Conservation (phyloP, 2,329 filamentous ascomycete genomes). For the Graphilbum sp. region DNA sequence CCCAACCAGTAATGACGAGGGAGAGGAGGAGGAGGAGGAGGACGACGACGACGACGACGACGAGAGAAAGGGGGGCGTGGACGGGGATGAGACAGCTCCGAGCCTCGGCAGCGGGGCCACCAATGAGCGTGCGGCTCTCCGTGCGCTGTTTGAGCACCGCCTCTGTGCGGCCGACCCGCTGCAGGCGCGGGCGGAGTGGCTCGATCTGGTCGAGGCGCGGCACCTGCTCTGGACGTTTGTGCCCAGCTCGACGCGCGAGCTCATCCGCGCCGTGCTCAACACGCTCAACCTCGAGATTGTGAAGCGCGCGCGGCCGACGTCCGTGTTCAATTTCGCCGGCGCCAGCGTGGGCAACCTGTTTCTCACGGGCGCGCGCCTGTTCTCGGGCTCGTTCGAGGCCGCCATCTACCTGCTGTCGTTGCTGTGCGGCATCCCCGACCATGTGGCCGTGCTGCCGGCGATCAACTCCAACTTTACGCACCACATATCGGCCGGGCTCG, state of each 20-base stretch:
- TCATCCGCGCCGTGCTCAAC: constrained; percentile 64
- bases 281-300: constrained; percentile 63
- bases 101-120: constrained; percentile 22
- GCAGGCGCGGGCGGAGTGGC: constrained; percentile 63
- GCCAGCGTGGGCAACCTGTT: constrained; percentile 69
- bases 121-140: constrained; percentile 57
- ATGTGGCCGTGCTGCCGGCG: constrained; percentile 67
- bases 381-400: constrained; percentile 82
- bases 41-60: background rate
- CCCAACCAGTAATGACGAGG: constrained; percentile 35
- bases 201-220: constrained; percentile 71
- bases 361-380: constrained; percentile 70
- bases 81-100: too few species aligned
- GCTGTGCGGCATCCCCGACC: constrained; percentile 67
- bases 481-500: constrained; percentile 74
- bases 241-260: constrained; percentile 55
- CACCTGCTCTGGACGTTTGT: constrained; percentile 60
- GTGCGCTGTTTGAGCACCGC: constrained; percentile 74
- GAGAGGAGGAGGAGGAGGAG: constrained; percentile 8
- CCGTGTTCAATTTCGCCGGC: constrained; percentile 61
- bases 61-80: too few species aligned
- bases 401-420: constrained; percentile 80
- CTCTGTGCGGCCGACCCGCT: constrained; percentile 41
- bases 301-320: constrained; percentile 56
- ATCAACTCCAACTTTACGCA: constrained; percentile 93